Evolutionary conservation across 2,329 filamentous ascomycete species (phyloP).

Genomic region (Aschersonia sp.): DNA sequence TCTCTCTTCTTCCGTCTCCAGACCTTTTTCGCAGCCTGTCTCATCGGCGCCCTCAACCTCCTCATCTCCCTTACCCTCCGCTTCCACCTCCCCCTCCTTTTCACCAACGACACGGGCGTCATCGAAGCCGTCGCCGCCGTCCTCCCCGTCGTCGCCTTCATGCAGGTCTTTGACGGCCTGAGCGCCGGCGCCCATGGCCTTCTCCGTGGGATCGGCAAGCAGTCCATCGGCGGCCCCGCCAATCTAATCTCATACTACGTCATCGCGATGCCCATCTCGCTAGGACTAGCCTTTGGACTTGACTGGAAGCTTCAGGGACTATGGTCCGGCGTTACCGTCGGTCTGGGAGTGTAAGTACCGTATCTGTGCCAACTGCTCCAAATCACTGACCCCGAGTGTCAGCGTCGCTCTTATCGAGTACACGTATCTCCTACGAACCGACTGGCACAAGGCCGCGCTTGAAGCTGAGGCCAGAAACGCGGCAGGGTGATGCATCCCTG

Average conservation of each 20-base stretch:
- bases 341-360: constrained; percentile 42
- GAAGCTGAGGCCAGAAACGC: constrained; percentile 39
- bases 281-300: constrained; percentile 63
- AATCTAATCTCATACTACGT: constrained; percentile 79
- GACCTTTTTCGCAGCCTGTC: constrained; percentile 47
- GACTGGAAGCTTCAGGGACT: constrained; percentile 67
- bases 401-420: constrained; percentile 41
- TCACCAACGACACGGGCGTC: constrained; percentile 61
- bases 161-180: constrained; percentile 80
- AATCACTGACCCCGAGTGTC: constrained; percentile 4
- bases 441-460: constrained; percentile 37
- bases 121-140: constrained; percentile 52
- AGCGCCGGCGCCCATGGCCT: constrained; percentile 71
- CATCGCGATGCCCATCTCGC: constrained; percentile 72
- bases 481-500: constrained; percentile 17
- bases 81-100: constrained; percentile 61
- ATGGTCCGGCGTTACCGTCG: constrained; percentile 68
- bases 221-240: constrained; percentile 80
- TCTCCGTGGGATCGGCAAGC: constrained; percentile 72
- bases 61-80: constrained; percentile 53
- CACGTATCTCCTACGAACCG: constrained; percentile 32
- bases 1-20: neutral
- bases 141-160: constrained; percentile 70
- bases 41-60: constrained; percentile 71
- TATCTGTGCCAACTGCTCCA: neutral